phyloP scores from a whole-genome alignment of 805 yeast species.

The Monosporozyma yasuniensis region DNA sequence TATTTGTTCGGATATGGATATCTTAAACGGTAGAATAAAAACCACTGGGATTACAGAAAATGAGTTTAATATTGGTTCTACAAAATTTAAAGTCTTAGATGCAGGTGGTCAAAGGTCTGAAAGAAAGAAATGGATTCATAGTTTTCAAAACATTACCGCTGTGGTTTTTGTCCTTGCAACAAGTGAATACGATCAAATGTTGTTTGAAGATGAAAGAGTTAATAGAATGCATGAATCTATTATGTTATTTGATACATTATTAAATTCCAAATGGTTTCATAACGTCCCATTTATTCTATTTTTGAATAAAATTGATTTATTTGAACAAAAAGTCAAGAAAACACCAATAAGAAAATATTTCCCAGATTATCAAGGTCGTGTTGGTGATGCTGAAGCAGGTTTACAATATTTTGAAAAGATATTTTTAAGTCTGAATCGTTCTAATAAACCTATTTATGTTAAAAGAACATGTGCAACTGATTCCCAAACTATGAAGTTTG shows the following conservation, averaged over 20 bases:
- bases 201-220: slow-evolving; percentile 82
- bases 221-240: slow-evolving; percentile 89
- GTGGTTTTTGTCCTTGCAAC: slow-evolving; percentile 83
- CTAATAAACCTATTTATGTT: slow-evolving; percentile 69
- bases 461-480: slow-evolving; percentile 97
- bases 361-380: slow-evolving; percentile 66
- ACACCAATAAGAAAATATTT: slow-evolving; percentile 65
- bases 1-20: slow-evolving; percentile 71
- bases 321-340: slow-evolving; percentile 56
- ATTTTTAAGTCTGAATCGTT: slow-evolving; percentile 54
- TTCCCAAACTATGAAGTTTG: slow-evolving; percentile 78
- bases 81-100: slow-evolving; percentile 71
- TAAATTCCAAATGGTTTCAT: slow-evolving; percentile 78
- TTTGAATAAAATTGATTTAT: slow-evolving; percentile 78
- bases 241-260: slow-evolving; percentile 69
- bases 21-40: slow-evolving; percentile 81
- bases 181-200: slow-evolving; percentile 83
- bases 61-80: slow-evolving; percentile 56
- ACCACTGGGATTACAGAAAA: slow-evolving; percentile 95
- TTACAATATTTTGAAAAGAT: slow-evolving; percentile 59
- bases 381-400: slow-evolving; percentile 58
- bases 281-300: slow-evolving; percentile 85
- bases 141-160: slow-evolving; percentile 84
- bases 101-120: slow-evolving; percentile 96
- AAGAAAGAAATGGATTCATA: slow-evolving; percentile 89